A percentile compares a stretch with the other conserved stretches of the same genome.
Conservation (phyloP, 441 rosid species). For the Pelargonium myrrhifolium region DNA sequence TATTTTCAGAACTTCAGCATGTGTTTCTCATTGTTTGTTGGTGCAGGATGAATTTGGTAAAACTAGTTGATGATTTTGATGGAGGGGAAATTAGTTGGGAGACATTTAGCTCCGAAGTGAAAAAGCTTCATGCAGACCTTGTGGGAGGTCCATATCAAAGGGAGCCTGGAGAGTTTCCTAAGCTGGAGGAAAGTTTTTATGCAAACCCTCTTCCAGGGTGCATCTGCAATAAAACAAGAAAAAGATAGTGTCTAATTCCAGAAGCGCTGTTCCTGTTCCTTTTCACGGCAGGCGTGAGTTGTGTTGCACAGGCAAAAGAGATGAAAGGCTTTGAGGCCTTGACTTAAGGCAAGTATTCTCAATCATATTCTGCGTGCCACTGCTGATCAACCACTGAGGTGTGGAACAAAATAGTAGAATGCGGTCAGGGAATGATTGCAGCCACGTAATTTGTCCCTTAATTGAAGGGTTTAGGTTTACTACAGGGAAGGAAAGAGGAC, state of each 20-base stretch:
- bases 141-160: constrained; percentile 53
- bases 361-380: neutral
- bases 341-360: neutral
- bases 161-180: constrained; percentile 23
- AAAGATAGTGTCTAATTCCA: constrained; percentile 21
- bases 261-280: constrained; percentile 14
- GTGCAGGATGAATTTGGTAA: constrained; percentile 76
- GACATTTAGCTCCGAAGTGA: constrained; percentile 74
- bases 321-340: neutral
- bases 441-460: neutral
- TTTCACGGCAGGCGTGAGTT: neutral
- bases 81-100: constrained; percentile 73
- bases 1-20: neutral
- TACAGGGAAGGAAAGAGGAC: no score
- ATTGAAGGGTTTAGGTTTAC: no score
- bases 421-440: neutral
- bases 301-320: neutral
- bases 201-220: constrained; percentile 68
- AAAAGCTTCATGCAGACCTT: constrained; percentile 64
- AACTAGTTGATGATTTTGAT: constrained; percentile 69
- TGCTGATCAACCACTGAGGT: neutral
- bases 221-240: constrained; percentile 46
- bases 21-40: constrained; percentile 7
- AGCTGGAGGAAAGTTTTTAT: constrained; percentile 26
- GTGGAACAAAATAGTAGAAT: neutral